Evolutionary conservation across 2,329 filamentous ascomycete genomes (phyloP), one percentile per base, ranked within the genome.

Genomic region (Ploettnerulaceae sp.): DNA sequence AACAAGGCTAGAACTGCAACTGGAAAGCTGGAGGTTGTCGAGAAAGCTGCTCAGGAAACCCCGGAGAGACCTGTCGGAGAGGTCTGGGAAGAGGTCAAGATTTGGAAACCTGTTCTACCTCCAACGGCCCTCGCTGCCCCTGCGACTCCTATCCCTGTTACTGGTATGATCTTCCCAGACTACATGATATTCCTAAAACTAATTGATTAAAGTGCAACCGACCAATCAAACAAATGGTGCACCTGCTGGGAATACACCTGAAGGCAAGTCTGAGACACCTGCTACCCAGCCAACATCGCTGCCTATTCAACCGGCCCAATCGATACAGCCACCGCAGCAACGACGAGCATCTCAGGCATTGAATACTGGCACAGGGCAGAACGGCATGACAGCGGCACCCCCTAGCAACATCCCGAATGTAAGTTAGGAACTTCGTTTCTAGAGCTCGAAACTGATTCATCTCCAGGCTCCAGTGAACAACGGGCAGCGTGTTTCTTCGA

Each of bases 41-140:
- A 89, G 60, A 86, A 81, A 36, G 90, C 91, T 9, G 89, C 85
- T 0, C 76, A 75, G n/a, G 85, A 95, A 37, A 96, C 90, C 0
- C 91, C 91, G 0, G 75, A 91, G 58, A 82, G 81, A 62, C 80
- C 89, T 0, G 89, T 97, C 3, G 78, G 72, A 7, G 89, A 96
- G 66, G 90, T 96, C 0, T 96, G 88, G 86, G 81, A 84, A 53
- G 70, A 86, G 44, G 89, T 85, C 0, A 90, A 91, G 67, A 72
- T 69, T 43, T 76, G 80, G 8, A 84, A 79, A 62, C 71, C 76
- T 21, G 48, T 54, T n/a, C 48, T 56, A 25, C 36, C 58, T 32
- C 42, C 51, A 33, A 38, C 56, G 21, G 47, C 51, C 21, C 36
- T 49, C 35, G 31, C 29, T 28, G 24, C 53, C 20, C 18, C 51